These are phyloP conservation scores for Diplocarpon rosae DNA, from an alignment of 2,329 filamentous ascomycete genomes.

Conservation along the genomic window DNA sequence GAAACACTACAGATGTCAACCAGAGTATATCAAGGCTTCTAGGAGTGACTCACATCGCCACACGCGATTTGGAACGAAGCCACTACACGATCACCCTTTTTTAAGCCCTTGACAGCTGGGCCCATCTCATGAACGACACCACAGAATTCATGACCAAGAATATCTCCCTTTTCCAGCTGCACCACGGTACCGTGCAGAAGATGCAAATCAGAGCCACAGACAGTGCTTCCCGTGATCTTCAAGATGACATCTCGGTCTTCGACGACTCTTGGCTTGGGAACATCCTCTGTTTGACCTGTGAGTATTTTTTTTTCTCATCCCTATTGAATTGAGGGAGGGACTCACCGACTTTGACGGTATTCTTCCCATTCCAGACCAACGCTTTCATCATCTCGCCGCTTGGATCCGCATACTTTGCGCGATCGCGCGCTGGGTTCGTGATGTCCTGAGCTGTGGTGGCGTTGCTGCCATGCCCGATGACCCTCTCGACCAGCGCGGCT, in stretches of 20 bases:
- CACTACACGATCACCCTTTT: constrained; percentile 60
- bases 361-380: constrained; percentile 72
- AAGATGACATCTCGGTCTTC: constrained; percentile 70
- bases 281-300: constrained; percentile 37
- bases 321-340: constrained; percentile 4
- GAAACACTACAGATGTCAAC: constrained; percentile 42
- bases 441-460: constrained; percentile 59
- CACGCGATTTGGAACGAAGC: constrained; percentile 79
- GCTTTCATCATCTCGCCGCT: constrained; percentile 62
- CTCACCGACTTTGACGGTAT: constrained; percentile 56
- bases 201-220: constrained; percentile 31
- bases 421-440: constrained; percentile 46
- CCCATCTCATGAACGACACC: constrained; percentile 39
- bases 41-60: constrained; percentile 34
- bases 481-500: constrained; percentile 56
- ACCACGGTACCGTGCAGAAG: constrained; percentile 30
- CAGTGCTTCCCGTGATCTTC: constrained; percentile 47
- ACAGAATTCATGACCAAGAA: constrained; percentile 43
- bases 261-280: constrained; percentile 59
- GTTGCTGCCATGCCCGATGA: constrained; percentile 55
- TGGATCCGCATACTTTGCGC: constrained; percentile 38
- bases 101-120: constrained; percentile 38
- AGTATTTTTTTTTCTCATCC: not conserved
- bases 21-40: not conserved
- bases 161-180: constrained; percentile 39